Evolutionary conservation across 495 filamentous ascomycete genomes (phyloP).

Genomic region (Neurospora terricola): DNA sequence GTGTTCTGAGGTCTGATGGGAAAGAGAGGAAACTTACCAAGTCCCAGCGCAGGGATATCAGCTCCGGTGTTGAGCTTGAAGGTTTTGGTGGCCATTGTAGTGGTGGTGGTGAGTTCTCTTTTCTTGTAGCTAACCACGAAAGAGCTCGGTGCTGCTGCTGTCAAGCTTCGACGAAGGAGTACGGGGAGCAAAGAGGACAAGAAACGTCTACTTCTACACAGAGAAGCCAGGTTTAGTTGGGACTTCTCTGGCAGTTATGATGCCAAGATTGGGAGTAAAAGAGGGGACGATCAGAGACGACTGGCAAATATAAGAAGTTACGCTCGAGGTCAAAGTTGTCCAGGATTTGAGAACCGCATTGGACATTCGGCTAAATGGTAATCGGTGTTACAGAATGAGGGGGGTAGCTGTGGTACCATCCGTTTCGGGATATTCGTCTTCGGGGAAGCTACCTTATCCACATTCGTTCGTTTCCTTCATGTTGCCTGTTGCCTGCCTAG

Average conservation of each 20-base stretch:
- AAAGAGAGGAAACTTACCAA: too few species aligned
- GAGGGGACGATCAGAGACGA: not conserved
- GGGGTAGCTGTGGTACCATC: not conserved
- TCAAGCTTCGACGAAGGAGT: not conserved
- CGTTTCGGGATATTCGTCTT: not conserved
- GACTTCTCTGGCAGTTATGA: not conserved
- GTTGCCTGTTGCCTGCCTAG: not conserved
- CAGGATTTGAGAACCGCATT: not conserved
- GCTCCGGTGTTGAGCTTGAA: constrained; percentile 71
- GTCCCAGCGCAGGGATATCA: constrained; percentile 64
- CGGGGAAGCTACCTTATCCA: not conserved
- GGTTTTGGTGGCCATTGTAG: constrained; percentile 34
- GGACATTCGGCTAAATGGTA: not conserved
- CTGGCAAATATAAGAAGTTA: not conserved
- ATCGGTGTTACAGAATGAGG: not conserved
- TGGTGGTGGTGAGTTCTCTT: not conserved
- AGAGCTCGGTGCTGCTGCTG: not conserved
- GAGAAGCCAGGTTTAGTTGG: not conserved
- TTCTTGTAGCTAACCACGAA: not conserved
- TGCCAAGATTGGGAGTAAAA: not conserved
- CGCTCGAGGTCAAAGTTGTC: not conserved
- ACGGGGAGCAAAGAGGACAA: not conserved
- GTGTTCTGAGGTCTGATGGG: too few species aligned
- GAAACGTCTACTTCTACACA: not conserved
- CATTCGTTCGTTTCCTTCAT: not conserved